Evolutionary conservation across 345 rosid genomes (phyloP), one percentile per base, ranked within the genome.

Genomic region (Conringia planisiliqua): DNA sequence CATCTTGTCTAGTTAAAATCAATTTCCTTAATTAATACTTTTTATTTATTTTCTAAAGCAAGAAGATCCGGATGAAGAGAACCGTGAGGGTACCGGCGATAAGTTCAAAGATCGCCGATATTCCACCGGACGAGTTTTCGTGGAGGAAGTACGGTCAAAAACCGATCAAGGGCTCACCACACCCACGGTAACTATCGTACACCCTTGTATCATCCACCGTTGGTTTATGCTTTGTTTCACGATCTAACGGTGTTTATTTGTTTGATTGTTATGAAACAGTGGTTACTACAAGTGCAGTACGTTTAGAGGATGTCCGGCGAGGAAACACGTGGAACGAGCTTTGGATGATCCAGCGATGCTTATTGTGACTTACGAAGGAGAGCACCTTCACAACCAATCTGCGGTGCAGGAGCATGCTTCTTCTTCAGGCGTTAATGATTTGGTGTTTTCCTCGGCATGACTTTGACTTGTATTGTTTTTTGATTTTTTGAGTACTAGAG

Each of bases 71-170:
- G 57, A 77, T 85, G 82, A 94, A 88, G 90, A 90, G 83, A 75
- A 82, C 83, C 13, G 77, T 85, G 9, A 83, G 97, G 48, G 99
- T 94, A 6, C 96, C 97, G 57, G 96, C 96, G 52, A 89, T 92
- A 29, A 94, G 99, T 74, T 66, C 87, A 4, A 94, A 92, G 78
- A 82, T 88, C 42, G 99, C 99, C 43, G 99, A 94, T 72, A 94
- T 94, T 69, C 99, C 99, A 7, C 75, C 93, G 16, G 99, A 94
- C 66, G 99, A 92, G 65, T 84, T 81, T 61, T 88, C 98, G 0
- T 94, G 98, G 98, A 91, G 98, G 52, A 94, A 94, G 78, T 94
- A 94, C 72, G 99, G 99, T 11, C 97, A 94, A 54, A 94, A 94
- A 82, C 99, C 97, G 50, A 92, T 94, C 78, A 94, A 92, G 64